Evolutionary conservation across 208 protist species (phyloP).

Genomic region (Acanthamoeba lenticulata): DNA sequence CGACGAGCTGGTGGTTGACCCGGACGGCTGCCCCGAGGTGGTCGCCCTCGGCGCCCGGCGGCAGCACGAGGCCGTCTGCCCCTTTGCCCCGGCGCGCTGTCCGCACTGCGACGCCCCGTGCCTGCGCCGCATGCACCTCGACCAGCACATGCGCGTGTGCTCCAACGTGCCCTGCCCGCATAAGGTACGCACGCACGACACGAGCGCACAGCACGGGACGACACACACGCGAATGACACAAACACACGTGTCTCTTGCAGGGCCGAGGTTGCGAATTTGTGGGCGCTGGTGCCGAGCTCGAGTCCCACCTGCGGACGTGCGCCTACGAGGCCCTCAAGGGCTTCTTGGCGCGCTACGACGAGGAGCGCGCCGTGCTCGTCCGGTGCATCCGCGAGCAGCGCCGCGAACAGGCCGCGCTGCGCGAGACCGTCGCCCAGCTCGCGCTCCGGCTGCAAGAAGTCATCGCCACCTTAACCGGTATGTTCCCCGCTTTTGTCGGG

Average conservation of each 20-base stretch:
- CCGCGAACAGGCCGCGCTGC: neutral
- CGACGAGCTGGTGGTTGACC: neutral
- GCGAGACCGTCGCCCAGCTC: slow-evolving; percentile 23
- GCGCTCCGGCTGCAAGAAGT: neutral
- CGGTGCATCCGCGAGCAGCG: neutral
- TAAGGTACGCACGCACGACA: neutral
- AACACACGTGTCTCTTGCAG: neutral
- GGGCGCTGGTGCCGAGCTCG: neutral
- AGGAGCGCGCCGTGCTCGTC: neutral
- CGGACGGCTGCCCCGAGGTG: slow-evolving; percentile 33
- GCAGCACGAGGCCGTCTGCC: slow-evolving; percentile 40
- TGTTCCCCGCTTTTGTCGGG: too few species aligned
- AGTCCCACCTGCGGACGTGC: neutral
- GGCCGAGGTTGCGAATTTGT: neutral
- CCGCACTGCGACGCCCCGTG: slow-evolving; percentile 32
- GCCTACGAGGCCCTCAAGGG: slow-evolving; percentile 47
- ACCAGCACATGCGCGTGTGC: neutral
- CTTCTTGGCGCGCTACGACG: slow-evolving; percentile 49
- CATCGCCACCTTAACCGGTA: neutral
- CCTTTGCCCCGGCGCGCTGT: slow-evolving; percentile 35
- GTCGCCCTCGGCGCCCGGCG: neutral
- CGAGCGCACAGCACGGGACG: neutral
- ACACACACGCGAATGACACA: neutral
- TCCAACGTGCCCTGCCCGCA: slow-evolving; percentile 33
- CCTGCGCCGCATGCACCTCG: slow-evolving; percentile 52